These are phyloP conservation scores for Salix koriyanagi DNA, from an alignment of 345 rosid species.

Conservation along the genomic window DNA sequence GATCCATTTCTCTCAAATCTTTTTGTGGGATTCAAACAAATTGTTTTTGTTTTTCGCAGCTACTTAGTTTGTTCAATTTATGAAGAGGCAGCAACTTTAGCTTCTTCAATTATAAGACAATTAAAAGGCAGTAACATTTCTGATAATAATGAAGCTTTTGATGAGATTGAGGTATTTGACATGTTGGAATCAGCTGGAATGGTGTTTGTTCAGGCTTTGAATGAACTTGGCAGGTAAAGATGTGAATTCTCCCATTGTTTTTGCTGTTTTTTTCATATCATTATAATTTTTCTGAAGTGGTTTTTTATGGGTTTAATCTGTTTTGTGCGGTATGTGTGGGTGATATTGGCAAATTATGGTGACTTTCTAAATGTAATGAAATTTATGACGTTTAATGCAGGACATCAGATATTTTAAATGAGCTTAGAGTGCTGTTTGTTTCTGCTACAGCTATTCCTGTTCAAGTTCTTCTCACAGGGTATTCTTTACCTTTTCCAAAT, in stretches of 20 bases:
- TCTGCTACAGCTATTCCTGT: constrained; percentile 56
- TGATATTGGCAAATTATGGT: not conserved
- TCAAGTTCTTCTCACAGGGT: constrained; percentile 76
- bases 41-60: constrained; percentile 27
- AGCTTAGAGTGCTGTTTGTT: constrained; percentile 47
- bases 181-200: constrained; percentile 67
- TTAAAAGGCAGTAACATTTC: constrained; percentile 8
- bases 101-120: constrained; percentile 50
- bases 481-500: constrained; percentile 10
- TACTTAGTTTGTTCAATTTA: constrained; percentile 73
- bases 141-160: constrained; percentile 17
- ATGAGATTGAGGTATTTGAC: constrained; percentile 32
- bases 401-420: constrained; percentile 49
- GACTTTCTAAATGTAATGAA: not conserved
- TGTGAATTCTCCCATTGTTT: not conserved
- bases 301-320: too few species aligned
- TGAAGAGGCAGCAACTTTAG: constrained; percentile 60
- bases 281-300: not conserved
- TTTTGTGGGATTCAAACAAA: not conserved
- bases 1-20: not conserved
- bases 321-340: not conserved
- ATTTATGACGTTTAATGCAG: constrained; percentile 36
- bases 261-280: not conserved
- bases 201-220: constrained; percentile 80
- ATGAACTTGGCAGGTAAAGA: constrained; percentile 50